Conservation (phyloP, 352 stramenopile genomes). For the Phytophthora kernoviae region DNA sequence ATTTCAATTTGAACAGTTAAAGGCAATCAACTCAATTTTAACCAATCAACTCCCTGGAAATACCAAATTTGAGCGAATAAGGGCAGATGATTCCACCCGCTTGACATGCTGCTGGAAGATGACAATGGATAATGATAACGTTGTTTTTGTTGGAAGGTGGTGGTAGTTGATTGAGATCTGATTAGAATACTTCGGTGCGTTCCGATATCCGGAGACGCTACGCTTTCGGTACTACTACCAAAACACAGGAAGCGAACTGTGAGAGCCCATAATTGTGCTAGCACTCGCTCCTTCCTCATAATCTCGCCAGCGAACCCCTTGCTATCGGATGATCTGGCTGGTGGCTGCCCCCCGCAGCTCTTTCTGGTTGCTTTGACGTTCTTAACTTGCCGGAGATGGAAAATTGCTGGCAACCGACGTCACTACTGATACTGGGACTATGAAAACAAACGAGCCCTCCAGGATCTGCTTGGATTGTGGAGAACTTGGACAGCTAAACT, state of each 20-base stretch:
- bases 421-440: constrained; percentile 41
- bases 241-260: constrained; percentile 10
- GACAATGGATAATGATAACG: background rate
- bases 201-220: constrained; percentile 12
- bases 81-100: no score
- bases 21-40: constrained; percentile 5
- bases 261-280: constrained; percentile 11
- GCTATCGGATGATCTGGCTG: constrained; percentile 4
- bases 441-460: constrained; percentile 32
- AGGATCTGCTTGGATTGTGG: constrained; percentile 26
- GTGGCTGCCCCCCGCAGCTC: constrained; percentile 7
- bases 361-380: constrained; percentile 20
- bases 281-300: constrained; percentile 21
- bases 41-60: constrained; percentile 14
- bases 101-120: no score
- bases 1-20: constrained; percentile 34
- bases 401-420: constrained; percentile 20
- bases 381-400: constrained; percentile 6
- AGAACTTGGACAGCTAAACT: constrained; percentile 12
- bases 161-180: constrained; percentile 21
- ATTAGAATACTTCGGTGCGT: constrained; percentile 29
- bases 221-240: constrained; percentile 27
- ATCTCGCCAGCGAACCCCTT: constrained; percentile 21
- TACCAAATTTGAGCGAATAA: no score
- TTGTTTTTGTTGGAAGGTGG: constrained; percentile 1